A percentile compares a stretch with the other conserved stretches of the same genome.
Conservation (phyloP, 768 basidiomycete species). For the Auricularia sp. region DNA sequence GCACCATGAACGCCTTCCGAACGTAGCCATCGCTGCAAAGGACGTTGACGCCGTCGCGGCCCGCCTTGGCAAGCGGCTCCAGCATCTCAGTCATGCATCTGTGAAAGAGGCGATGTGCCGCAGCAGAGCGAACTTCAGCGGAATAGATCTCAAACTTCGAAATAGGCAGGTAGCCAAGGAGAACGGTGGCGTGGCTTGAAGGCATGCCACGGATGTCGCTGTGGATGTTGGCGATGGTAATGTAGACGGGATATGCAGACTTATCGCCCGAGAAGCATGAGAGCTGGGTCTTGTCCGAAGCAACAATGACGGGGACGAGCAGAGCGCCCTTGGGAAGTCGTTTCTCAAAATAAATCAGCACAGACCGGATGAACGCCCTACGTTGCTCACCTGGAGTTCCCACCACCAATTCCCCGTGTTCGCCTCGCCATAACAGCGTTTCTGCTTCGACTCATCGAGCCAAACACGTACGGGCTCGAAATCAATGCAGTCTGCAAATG, state of each 20-base stretch:
- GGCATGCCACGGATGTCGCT: conserved; percentile 31
- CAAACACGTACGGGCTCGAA: conserved; percentile 6
- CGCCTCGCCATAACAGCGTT: conserved; percentile 12
- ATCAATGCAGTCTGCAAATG: conserved; percentile 6
- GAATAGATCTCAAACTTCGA: conserved; percentile 22
- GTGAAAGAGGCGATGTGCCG: conserved; percentile 27
- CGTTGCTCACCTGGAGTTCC: conserved; percentile 12
- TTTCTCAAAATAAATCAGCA: conserved; percentile 5
- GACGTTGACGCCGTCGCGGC: conserved; percentile 25
- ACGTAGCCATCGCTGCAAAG: conserved; percentile 26
- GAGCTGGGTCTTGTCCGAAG: conserved; percentile 12
- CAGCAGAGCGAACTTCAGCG: conserved; percentile 35
- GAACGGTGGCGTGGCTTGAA: conserved; percentile 22
- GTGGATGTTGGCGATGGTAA: conserved; percentile 33
- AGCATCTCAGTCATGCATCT: conserved; percentile 27
- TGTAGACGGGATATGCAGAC: conserved; percentile 34
- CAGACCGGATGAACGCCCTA: background rate
- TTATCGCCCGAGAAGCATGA: conserved; percentile 9
- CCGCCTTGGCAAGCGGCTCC: conserved; percentile 21
- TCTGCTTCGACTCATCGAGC: conserved; percentile 4
- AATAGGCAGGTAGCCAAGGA: conserved; percentile 32
- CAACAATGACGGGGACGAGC: conserved; percentile 7
- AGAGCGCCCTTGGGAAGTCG: conserved; percentile 11
- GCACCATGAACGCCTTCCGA: conserved; percentile 15
- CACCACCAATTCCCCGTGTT: conserved; percentile 21